Evolutionary conservation across 169 alveolate genomes (phyloP), one percentile per base, ranked within the genome.

Genomic region (Plasmodium vinckei): DNA sequence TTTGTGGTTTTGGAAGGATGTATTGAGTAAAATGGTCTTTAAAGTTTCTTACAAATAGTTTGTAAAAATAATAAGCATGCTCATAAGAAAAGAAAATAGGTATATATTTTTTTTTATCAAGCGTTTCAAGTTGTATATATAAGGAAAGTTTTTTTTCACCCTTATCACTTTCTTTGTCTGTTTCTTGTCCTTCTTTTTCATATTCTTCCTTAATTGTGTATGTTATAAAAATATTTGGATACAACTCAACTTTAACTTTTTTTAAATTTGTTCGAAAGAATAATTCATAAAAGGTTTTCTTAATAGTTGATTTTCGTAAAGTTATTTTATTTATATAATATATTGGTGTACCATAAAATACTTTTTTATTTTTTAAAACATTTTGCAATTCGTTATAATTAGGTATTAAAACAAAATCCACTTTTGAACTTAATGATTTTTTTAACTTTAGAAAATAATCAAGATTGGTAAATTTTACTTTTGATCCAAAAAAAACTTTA

Each of bases 301-400:
- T 77, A 47, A 77, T 47, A 12, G 23, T 13, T 1, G 88, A 77
- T 51, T 63, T 77, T 9, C 47, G 77, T 10, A 77, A 69, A 12
- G 21, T 63, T 23, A 77, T 57, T 54, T 49, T 77, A 51, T 77
- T 77, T 23, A 77, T 77, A 68, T 77, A 77, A 69, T 77, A 77
- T 54, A 77, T 69, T 4, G 88, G 88, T 53, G 88, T 77, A 19
- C 88, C 88, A 51, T 63, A 77, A 77, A 77, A 77, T 7, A 77
- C 59, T 17, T 77, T 77, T 64, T 77, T 77, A 77, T 77, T 77
- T 68, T 77, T 61, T 13, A 77, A 12, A 17, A 77, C 70, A 44
- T 77, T 67, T 63, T 77, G 88, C 33, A 77, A 49, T 64, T 77
- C 70, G 1, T 63, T 59, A 25, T 77, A 77, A 57, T 63, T 49